Evolutionary conservation across 495 filamentous ascomycete genomes (phyloP).

Genomic region (Trypethelium eluteriae): DNA sequence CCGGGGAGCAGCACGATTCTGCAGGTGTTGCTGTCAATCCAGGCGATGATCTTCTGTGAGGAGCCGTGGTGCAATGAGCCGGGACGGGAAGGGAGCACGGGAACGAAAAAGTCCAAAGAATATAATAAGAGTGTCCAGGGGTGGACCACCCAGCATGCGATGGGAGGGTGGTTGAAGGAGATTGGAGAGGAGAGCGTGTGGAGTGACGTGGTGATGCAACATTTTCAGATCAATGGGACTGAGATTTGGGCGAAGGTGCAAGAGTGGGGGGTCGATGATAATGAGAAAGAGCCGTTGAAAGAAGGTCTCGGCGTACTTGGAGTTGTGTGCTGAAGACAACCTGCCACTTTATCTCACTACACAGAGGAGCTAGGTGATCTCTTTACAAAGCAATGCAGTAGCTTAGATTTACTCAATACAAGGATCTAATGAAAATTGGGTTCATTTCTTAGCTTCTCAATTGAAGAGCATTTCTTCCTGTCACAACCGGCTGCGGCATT

Average conservation of each 20-base stretch:
- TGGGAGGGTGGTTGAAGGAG: conserved; percentile 42
- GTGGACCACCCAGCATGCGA: conserved; percentile 41
- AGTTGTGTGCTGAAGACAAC: background rate
- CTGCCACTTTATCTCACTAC: no score
- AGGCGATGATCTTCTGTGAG: conserved; percentile 54
- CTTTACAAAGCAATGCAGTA: no score
- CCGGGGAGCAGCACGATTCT: conserved; percentile 48
- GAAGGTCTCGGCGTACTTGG: background rate
- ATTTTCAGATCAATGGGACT: conserved; percentile 14
- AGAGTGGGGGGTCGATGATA: background rate
- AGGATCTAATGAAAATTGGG: no score
- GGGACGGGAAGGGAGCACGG: conserved; percentile 32
- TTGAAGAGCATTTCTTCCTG: no score
- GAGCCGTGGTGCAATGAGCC: conserved; percentile 55
- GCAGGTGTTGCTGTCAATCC: conserved; percentile 54
- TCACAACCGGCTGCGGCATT: no score
- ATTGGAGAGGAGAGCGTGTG: conserved; percentile 7
- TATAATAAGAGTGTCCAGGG: conserved; percentile 38
- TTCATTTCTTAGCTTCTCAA: no score
- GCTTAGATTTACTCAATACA: no score
- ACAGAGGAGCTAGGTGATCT: no score
- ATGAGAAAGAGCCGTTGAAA: background rate
- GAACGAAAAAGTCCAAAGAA: conserved; percentile 23
- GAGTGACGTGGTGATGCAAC: conserved; percentile 20
- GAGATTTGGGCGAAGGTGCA: conserved; percentile 17